A percentile compares a stretch with the other conserved stretches of the same genome.
Evolutionary conservation across 345 rosid genomes (phyloP).

Genomic region (Gossypium raimondii): DNA sequence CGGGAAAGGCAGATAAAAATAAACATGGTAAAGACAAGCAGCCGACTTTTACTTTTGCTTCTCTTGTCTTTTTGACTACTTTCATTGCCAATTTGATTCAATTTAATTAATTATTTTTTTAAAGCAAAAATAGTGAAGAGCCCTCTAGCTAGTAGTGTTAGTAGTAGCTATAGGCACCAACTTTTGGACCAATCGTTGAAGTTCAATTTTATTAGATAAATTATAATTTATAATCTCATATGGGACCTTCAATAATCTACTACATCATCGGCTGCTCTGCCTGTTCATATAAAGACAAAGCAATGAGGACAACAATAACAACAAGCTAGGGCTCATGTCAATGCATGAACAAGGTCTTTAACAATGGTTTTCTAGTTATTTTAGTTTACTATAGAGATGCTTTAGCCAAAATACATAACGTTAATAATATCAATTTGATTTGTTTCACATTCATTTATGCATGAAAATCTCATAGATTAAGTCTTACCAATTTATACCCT

Average conservation of each 20-base stretch:
- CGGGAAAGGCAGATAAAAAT: slow-evolving; percentile 15
- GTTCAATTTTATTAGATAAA: neutral
- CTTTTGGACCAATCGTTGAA: neutral
- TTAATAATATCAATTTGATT: neutral
- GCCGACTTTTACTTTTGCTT: slow-evolving; percentile 19
- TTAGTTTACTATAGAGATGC: neutral
- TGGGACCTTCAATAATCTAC: neutral
- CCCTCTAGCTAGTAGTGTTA: too few relatives aligned
- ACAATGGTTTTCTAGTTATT: neutral
- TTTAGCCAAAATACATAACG: neutral
- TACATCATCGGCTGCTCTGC: neutral
- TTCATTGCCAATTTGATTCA: neutral
- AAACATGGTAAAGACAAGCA: slow-evolving; percentile 22
- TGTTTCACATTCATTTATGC: neutral
- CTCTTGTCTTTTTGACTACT: slow-evolving; percentile 23
- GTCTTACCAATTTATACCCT: neutral
- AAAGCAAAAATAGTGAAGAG: neutral
- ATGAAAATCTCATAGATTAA: neutral
- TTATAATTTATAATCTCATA: neutral
- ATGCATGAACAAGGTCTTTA: neutral
- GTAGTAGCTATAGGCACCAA: neutral
- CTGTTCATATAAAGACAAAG: neutral
- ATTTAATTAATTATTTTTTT: neutral
- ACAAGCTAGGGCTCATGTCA: neutral
- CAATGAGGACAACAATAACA: neutral